Conservation (phyloP, 192 early-diverging fungal genomes). For the Rhizophagus sp. region DNA sequence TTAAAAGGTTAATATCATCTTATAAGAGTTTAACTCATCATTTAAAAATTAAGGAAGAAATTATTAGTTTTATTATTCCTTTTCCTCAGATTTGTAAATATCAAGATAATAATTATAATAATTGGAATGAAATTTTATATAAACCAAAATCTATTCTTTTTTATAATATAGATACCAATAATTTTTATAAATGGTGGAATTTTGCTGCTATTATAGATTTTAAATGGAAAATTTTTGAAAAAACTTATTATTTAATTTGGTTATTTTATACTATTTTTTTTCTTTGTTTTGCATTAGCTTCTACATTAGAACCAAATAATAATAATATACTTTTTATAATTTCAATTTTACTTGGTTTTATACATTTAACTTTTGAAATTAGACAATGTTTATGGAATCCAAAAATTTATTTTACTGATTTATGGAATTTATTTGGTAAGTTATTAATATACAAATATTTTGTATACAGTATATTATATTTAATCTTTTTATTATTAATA, state of each 20-base stretch:
- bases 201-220: background rate
- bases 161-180: too few species aligned
- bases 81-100: too few species aligned
- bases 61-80: too few species aligned
- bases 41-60: too few species aligned
- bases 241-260: background rate
- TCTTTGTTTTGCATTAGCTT: background rate
- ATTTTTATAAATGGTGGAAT: background rate
- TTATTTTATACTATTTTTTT: background rate
- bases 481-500: background rate
- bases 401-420: background rate
- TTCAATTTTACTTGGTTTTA: background rate
- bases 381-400: background rate
- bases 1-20: too few species aligned
- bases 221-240: background rate
- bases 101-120: too few species aligned
- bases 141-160: too few species aligned
- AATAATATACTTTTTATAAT: background rate
- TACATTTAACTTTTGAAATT: background rate
- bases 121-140: too few species aligned
- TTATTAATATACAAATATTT: background rate
- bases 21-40: too few species aligned
- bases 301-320: background rate
- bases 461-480: background rate
- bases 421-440: constrained; percentile 2